phyloP scores from a whole-genome alignment of 768 basidiomycete genomes.

The Hysterangium stoloniferum region DNA sequence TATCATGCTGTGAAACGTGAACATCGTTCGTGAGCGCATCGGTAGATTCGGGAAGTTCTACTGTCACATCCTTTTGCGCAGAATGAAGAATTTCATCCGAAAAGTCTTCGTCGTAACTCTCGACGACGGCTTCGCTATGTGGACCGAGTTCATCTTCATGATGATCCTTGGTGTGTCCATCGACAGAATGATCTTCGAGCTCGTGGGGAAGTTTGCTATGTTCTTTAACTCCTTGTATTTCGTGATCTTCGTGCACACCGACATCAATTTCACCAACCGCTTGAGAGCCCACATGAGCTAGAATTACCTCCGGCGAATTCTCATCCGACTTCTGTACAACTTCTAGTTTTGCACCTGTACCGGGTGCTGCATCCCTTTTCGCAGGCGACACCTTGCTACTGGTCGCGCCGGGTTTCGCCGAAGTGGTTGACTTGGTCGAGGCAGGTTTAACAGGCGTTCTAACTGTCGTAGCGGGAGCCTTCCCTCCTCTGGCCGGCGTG shows the following conservation, averaged over 20 bases:
- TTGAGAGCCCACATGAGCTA: slow-evolving; percentile 8
- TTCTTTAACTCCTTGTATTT: neutral
- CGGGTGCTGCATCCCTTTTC: neutral
- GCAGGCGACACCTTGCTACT: slow-evolving; percentile 17
- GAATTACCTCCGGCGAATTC: neutral
- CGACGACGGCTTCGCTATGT: slow-evolving; percentile 19
- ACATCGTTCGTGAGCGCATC: neutral
- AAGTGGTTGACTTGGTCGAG: slow-evolving; percentile 17
- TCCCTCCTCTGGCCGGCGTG: slow-evolving; percentile 22
- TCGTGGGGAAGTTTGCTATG: slow-evolving; percentile 10
- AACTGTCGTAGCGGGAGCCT: slow-evolving; percentile 20
- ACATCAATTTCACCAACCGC: slow-evolving; percentile 14
- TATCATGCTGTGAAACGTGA: slow-evolving; percentile 8
- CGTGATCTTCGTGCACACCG: slow-evolving; percentile 10
- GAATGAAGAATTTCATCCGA: slow-evolving; percentile 18
- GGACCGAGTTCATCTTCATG: neutral
- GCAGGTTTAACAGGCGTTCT: slow-evolving; percentile 22
- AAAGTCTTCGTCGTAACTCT: slow-evolving; percentile 20
- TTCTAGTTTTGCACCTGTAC: neutral
- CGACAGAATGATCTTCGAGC: neutral
- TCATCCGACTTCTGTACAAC: neutral
- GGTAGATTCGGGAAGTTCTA: too few relatives aligned
- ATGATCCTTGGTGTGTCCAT: neutral
- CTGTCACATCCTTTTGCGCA: slow-evolving; percentile 14
- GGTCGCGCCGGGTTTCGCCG: slow-evolving; percentile 15